Evolutionary conservation across 2,329 filamentous ascomycete species (phyloP).

Genomic region (Xylariaceae sp.): DNA sequence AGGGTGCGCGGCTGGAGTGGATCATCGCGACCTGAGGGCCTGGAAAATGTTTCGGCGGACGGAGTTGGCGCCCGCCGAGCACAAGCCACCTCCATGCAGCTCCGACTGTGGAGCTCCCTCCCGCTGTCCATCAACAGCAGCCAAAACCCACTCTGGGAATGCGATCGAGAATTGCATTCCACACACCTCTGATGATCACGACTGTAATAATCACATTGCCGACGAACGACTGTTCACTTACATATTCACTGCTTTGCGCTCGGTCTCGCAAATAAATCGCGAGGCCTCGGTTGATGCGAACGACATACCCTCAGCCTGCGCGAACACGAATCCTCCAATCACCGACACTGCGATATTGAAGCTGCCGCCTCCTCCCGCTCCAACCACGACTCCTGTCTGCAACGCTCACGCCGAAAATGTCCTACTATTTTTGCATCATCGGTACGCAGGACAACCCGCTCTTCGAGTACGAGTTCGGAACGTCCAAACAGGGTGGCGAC

Average conservation of each 20-base stretch:
- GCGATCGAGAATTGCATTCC: neutral
- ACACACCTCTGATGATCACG: neutral
- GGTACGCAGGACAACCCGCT: conserved; percentile 93
- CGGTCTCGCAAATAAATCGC: too few species aligned
- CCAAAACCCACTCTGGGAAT: neutral
- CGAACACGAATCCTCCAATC: too few species aligned
- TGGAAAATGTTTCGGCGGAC: conserved; percentile 16
- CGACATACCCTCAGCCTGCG: too few species aligned
- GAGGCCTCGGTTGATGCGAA: too few species aligned
- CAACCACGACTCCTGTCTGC: too few species aligned
- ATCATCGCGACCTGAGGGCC: neutral
- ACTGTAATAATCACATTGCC: too few species aligned
- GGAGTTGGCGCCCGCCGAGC: neutral
- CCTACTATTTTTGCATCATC: conserved; percentile 97
- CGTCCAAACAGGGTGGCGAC: conserved; percentile 92
- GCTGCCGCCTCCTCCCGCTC: too few species aligned
- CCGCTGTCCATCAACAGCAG: conserved; percentile 1
- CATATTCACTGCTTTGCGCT: too few species aligned
- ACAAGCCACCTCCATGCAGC: neutral
- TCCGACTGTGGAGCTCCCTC: too few species aligned
- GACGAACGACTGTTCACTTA: too few species aligned
- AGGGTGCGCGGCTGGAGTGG: neutral
- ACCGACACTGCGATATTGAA: too few species aligned
- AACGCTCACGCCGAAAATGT: conserved; percentile 54
- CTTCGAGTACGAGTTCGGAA: conserved; percentile 96